A percentile compares a stretch with the other conserved stretches of the same genome.
phyloP scores from a whole-genome alignment of 2,329 filamentous ascomycete species.

The Zasmidium cellare region DNA sequence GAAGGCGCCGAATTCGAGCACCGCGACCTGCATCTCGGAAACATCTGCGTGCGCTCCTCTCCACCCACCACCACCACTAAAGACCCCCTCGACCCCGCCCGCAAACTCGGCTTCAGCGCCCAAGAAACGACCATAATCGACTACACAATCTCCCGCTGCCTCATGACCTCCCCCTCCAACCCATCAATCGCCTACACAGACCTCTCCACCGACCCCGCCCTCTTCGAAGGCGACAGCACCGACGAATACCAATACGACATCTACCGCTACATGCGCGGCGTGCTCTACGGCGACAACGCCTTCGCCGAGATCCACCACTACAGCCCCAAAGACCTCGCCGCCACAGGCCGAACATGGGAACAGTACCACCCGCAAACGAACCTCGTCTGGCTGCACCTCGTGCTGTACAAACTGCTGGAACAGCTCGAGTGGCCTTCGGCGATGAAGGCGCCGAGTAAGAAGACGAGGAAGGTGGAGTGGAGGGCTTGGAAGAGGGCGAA shows the following conservation, averaged over 20 bases:
- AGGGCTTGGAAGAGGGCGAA: conserved; percentile 36
- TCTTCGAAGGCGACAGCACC: conserved; percentile 50
- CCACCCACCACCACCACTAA: background rate
- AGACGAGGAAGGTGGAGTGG: conserved; percentile 12
- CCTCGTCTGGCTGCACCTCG: conserved; percentile 63
- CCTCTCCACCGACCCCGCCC: conserved; percentile 44
- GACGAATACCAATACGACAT: conserved; percentile 58
- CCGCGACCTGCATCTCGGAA: conserved; percentile 66
- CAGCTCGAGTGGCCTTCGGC: conserved; percentile 37
- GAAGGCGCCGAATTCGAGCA: conserved; percentile 63
- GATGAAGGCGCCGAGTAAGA: conserved; percentile 20
- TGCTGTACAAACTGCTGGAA: conserved; percentile 57
- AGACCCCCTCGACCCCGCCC: conserved; percentile 25
- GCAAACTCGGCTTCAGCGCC: conserved; percentile 53
- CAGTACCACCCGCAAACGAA: conserved; percentile 62
- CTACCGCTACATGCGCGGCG: conserved; percentile 54
- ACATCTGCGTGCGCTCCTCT: conserved; percentile 56
- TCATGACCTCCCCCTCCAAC: conserved; percentile 40
- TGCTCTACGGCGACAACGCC: conserved; percentile 41
- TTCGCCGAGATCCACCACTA: conserved; percentile 33
- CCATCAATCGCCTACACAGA: conserved; percentile 46
- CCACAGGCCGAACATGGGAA: conserved; percentile 45
- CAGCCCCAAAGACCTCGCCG: conserved; percentile 22
- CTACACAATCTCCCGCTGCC: conserved; percentile 66
- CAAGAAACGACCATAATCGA: conserved; percentile 67